phyloP scores from a whole-genome alignment of 768 basidiomycete genomes.

The Leccinum broughii region DNA sequence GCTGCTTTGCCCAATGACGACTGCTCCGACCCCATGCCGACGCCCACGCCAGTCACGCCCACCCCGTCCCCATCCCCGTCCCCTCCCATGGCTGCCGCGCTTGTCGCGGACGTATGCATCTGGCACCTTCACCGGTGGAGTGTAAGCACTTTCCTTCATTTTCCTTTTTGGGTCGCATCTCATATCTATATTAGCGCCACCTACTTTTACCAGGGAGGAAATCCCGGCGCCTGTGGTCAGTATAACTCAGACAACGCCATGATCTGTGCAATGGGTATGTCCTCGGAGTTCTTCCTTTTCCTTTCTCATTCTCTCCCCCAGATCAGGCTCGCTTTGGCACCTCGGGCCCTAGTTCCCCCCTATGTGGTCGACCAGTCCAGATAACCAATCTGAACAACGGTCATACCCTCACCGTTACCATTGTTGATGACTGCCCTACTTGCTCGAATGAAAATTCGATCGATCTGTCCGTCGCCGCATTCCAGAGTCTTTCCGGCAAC shows the following conservation, averaged over 20 bases:
- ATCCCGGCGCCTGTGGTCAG: constrained; percentile 78
- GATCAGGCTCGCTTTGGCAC: constrained; percentile 57
- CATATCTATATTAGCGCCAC: constrained; percentile 46
- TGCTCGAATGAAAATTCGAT: constrained; percentile 68
- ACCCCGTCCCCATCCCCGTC: not conserved
- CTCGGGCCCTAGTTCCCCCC: constrained; percentile 42
- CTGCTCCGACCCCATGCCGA: not conserved
- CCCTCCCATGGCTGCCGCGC: not conserved
- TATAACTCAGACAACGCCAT: constrained; percentile 53
- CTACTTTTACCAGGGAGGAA: constrained; percentile 69
- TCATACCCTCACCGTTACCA: constrained; percentile 53
- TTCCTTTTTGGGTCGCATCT: not conserved
- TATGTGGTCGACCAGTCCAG: constrained; percentile 66
- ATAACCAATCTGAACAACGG: constrained; percentile 63
- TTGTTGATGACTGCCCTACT: constrained; percentile 84
- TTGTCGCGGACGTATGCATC: constrained; percentile 29
- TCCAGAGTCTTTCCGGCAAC: constrained; percentile 50
- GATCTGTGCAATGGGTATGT: constrained; percentile 65
- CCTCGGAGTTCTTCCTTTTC: not conserved
- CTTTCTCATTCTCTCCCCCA: constrained; percentile 22
- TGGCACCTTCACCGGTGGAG: constrained; percentile 35
- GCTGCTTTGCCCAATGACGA: too few relatives aligned
- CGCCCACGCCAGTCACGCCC: not conserved
- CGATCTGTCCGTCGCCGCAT: constrained; percentile 71
- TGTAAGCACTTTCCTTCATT: constrained; percentile 35